Conservation (phyloP, 371 early-diverging fungal genomes). For the Mortierella sp. region DNA sequence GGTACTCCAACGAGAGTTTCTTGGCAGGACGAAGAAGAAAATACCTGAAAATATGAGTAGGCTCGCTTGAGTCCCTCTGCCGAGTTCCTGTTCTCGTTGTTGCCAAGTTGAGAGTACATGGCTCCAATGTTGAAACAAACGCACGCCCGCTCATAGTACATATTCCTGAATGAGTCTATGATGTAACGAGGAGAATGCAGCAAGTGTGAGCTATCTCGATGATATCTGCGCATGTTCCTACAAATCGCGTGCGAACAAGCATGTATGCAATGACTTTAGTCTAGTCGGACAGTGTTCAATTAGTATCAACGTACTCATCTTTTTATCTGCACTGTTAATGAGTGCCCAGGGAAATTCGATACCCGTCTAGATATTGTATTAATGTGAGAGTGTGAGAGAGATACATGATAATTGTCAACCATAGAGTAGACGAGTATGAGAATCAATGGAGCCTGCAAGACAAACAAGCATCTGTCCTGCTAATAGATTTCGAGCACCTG, state of each 20-base stretch:
- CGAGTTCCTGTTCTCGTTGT: slow-evolving; percentile 71
- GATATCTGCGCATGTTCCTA: background rate
- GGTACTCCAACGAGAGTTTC: background rate
- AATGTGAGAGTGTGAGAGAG: slow-evolving; percentile 20
- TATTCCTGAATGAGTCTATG: slow-evolving; percentile 64
- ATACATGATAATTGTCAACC: background rate
- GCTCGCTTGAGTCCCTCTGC: slow-evolving; percentile 84
- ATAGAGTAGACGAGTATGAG: background rate
- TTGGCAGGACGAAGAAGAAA: background rate
- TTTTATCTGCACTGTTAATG: slow-evolving; percentile 61
- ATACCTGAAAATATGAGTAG: slow-evolving; percentile 82
- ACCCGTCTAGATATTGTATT: slow-evolving; percentile 63
- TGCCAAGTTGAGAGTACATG: slow-evolving; percentile 84
- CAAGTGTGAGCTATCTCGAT: background rate
- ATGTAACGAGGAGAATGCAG: background rate
- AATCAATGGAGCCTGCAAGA: background rate
- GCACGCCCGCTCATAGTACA: slow-evolving; percentile 88
- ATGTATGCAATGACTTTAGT: background rate
- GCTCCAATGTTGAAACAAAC: slow-evolving; percentile 90
- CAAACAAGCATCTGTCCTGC: background rate
- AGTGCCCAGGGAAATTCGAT: slow-evolving; percentile 80
- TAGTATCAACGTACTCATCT: slow-evolving; percentile 31
- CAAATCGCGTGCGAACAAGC: background rate
- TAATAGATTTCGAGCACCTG: background rate
- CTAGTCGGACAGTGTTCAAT: background rate